A percentile compares a stretch with the other conserved stretches of the same genome.
Evolutionary conservation across 1,284 basidiomycete genomes (phyloP).

Genomic region (Cutaneotrichosporon sp.): DNA sequence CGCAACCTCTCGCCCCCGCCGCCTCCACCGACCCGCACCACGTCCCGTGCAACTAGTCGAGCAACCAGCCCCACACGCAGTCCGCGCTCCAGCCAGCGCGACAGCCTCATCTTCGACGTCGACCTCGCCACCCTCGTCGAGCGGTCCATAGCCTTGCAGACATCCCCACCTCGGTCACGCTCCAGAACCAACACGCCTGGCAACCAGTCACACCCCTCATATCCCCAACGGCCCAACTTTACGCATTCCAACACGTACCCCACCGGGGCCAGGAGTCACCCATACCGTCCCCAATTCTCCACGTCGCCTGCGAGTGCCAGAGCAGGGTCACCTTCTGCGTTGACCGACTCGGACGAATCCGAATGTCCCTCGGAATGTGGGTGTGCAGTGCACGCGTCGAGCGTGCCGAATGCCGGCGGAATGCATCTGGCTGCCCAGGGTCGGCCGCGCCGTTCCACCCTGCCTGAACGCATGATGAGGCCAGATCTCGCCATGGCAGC

Average conservation of each 20-base stretch:
- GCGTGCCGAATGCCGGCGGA: background rate
- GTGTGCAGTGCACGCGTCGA: background rate
- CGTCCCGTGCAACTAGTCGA: background rate
- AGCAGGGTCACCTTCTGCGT: too few species aligned
- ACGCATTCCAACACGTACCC: too few species aligned
- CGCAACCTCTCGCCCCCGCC: background rate
- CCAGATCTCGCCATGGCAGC: background rate
- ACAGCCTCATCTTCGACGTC: background rate
- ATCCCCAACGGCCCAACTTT: too few species aligned
- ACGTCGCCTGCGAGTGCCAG: background rate
- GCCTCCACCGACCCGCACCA: background rate
- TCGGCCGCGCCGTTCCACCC: background rate
- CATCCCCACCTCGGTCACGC: constrained; percentile 1
- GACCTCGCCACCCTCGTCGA: constrained; percentile 16
- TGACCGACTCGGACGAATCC: background rate
- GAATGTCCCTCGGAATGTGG: too few species aligned
- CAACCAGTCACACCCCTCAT: background rate
- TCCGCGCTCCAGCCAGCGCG: background rate
- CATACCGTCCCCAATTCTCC: too few species aligned
- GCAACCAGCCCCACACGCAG: background rate
- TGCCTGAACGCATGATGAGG: background rate
- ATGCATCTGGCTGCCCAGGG: background rate
- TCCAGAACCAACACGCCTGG: too few species aligned
- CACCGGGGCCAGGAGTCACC: too few species aligned
- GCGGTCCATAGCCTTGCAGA: constrained; percentile 20